Percentiles rank a stretch among this genome's conserved stretches.
phyloP scores from a whole-genome alignment of 2,329 filamentous ascomycete genomes.

The Parastagonospora avenae region DNA sequence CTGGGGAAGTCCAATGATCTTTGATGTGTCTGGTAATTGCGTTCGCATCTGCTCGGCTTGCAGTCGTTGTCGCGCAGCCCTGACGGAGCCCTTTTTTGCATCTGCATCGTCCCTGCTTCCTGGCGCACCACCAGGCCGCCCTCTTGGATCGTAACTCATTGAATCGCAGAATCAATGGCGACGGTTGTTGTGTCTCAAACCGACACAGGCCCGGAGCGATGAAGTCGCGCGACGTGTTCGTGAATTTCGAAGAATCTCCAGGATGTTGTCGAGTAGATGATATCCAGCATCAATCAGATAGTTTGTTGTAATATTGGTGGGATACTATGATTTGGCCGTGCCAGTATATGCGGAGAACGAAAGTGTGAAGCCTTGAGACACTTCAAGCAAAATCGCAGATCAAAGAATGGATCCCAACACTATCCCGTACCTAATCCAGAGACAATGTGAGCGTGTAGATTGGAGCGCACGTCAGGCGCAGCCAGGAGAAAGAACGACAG shows the following conservation, averaged over 20 bases:
- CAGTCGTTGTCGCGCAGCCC: slow-evolving; percentile 43
- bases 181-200: slow-evolving; percentile 37
- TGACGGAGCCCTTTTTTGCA: slow-evolving; percentile 43
- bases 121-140: slow-evolving; percentile 37
- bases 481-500: slow-evolving; percentile 15
- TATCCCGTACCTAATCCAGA: slow-evolving; percentile 15
- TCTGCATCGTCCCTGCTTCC: slow-evolving; percentile 26
- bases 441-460: slow-evolving; percentile 8
- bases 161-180: slow-evolving; percentile 35
- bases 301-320: too few relatives aligned
- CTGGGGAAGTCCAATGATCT: slow-evolving; percentile 42
- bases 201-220: slow-evolving; percentile 31
- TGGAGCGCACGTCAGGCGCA: slow-evolving; percentile 21
- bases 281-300: too few relatives aligned
- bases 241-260: slow-evolving; percentile 1
- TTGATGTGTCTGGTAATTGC: slow-evolving; percentile 38
- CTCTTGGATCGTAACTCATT: slow-evolving; percentile 46
- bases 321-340: too few relatives aligned
- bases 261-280: not conserved
- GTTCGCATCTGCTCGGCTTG: slow-evolving; percentile 35
- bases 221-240: not conserved
- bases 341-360: slow-evolving; percentile 21
- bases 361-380: slow-evolving; percentile 10
- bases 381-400: not conserved
- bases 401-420: not conserved